These are phyloP conservation scores for Lolium multiflorum DNA, from an alignment of 176 grass and related monocot species.

Conservation along the genomic window DNA sequence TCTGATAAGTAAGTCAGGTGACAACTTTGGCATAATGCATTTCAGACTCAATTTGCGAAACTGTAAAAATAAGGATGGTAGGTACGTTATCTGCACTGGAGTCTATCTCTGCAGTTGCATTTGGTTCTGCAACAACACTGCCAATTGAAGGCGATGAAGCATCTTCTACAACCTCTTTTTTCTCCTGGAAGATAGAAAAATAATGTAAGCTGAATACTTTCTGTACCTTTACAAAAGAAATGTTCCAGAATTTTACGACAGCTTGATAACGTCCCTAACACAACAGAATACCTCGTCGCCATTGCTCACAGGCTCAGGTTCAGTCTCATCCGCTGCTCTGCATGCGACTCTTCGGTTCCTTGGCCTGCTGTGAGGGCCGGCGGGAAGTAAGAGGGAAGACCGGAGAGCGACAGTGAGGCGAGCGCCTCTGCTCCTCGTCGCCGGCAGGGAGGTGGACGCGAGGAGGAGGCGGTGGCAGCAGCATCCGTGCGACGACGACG, in stretches of 20 bases:
- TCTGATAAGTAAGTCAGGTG: background rate
- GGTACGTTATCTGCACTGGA: constrained; percentile 61
- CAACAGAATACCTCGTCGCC: constrained; percentile 45
- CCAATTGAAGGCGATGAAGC: constrained; percentile 40
- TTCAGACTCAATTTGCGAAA: constrained; percentile 21
- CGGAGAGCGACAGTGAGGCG: constrained; percentile 33
- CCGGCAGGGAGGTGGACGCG: constrained; percentile 20
- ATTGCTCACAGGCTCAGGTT: constrained; percentile 57
- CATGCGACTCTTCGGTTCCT: constrained; percentile 51
- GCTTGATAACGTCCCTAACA: too few species aligned
- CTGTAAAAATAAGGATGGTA: background rate
- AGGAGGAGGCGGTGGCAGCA: constrained; percentile 45
- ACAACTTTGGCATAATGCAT: background rate
- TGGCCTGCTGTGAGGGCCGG: constrained; percentile 35
- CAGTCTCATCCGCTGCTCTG: constrained; percentile 63
- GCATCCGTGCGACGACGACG: constrained; percentile 34
- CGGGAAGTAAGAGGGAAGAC: background rate
- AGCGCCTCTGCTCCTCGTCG: constrained; percentile 1
- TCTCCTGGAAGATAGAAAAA: constrained; percentile 57
- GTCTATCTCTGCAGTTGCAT: constrained; percentile 50
- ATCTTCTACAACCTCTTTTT: constrained; percentile 27
- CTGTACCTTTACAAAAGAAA: too few species aligned
- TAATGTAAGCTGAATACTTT: too few species aligned
- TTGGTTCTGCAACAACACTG: constrained; percentile 41
- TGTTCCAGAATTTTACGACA: too few species aligned